Evolutionary conservation across 345 rosid genomes (phyloP).

Genomic region (Hypericum perforatum): DNA sequence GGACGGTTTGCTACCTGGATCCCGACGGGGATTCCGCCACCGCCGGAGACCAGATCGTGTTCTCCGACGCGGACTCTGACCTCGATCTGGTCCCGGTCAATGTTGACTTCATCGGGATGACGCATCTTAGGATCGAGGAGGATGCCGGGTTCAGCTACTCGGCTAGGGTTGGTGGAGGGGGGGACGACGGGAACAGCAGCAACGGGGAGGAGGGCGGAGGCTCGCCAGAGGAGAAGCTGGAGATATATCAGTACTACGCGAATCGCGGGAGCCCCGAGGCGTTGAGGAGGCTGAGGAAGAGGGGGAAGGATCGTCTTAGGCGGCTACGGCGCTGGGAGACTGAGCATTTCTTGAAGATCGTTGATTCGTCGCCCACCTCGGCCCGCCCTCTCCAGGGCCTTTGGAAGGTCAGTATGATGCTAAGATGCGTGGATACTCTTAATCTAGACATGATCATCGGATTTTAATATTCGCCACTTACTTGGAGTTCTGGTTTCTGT

Average conservation of each 20-base stretch:
- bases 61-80: slow-evolving; percentile 21
- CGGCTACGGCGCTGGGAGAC: slow-evolving; percentile 58
- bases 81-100: slow-evolving; percentile 46
- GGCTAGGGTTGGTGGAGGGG: slow-evolving; percentile 31
- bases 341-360: slow-evolving; percentile 71
- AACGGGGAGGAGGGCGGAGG: slow-evolving; percentile 35
- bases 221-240: slow-evolving; percentile 47
- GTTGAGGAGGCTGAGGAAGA: slow-evolving; percentile 65
- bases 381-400: slow-evolving; percentile 75
- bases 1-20: slow-evolving; percentile 41
- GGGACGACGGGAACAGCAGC: slow-evolving; percentile 13
- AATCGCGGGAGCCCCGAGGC: slow-evolving; percentile 59
- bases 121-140: slow-evolving; percentile 69
- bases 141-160: slow-evolving; percentile 18
- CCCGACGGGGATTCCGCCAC: slow-evolving; percentile 31
- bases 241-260: slow-evolving; percentile 68
- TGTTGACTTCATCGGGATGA: slow-evolving; percentile 56
- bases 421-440: background rate
- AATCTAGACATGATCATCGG: no score
- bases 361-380: slow-evolving; percentile 51
- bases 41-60: slow-evolving; percentile 18
- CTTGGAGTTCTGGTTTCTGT: background rate
- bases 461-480: no score
- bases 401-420: slow-evolving; percentile 54
- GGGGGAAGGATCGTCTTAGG: slow-evolving; percentile 63